Conservation (phyloP, 345 rosid species). For the Euphorbia pulcherrima region DNA sequence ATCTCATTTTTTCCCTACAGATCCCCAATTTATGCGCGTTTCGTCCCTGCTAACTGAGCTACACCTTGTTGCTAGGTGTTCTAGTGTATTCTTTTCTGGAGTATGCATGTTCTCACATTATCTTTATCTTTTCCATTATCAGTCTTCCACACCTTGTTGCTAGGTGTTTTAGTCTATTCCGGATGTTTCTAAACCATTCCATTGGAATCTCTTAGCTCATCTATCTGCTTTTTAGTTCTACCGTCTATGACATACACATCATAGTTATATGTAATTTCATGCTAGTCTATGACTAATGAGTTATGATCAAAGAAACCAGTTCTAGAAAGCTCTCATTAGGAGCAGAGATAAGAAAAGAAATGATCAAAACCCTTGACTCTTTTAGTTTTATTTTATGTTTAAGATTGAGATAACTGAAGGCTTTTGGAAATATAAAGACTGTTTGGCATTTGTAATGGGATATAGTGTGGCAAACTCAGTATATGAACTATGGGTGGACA, state of each 20-base stretch:
- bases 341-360: not conserved
- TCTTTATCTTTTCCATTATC: not conserved
- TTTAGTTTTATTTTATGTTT: not conserved
- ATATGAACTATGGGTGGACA: too few species aligned
- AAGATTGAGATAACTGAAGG: not conserved
- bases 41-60: too few species aligned
- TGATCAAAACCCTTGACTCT: not conserved
- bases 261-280: not conserved
- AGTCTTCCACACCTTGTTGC: not conserved
- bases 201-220: not conserved
- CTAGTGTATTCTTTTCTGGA: not conserved
- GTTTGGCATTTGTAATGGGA: not conserved
- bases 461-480: not conserved
- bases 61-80: too few species aligned
- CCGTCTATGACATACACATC: not conserved
- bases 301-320: not conserved
- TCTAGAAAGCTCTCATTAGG: not conserved
- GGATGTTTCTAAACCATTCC: not conserved
- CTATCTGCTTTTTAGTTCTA: not conserved
- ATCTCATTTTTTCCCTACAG: slow-evolving; percentile 1
- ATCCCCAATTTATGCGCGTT: not conserved
- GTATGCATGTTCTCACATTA: not conserved
- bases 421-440: not conserved
- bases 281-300: not conserved
- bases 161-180: not conserved